Conservation (phyloP, 805 yeast species). For the Hanseniaspora jakobsenii region DNA sequence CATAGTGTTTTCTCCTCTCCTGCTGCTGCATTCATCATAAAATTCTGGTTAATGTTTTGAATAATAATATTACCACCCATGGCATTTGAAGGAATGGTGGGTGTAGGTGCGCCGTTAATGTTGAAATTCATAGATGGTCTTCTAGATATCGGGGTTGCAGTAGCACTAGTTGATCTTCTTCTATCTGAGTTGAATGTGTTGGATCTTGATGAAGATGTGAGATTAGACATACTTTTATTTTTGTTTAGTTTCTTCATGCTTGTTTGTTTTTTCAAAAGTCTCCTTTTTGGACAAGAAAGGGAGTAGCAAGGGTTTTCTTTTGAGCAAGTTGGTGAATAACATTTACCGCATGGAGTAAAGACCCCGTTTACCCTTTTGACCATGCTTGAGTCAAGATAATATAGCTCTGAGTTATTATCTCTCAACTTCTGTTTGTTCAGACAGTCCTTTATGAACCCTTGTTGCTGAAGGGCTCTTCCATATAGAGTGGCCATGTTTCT, state of each 20-base stretch:
- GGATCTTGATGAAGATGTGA: neutral
- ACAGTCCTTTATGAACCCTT: constrained; percentile 86
- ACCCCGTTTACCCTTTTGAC: constrained; percentile 63
- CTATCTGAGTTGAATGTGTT: neutral
- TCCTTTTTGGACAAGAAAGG: constrained; percentile 87
- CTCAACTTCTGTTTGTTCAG: constrained; percentile 87
- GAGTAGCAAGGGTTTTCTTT: constrained; percentile 80
- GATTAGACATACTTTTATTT: constrained; percentile 8
- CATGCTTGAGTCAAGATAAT: constrained; percentile 50
- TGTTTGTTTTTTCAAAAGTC: constrained; percentile 75
- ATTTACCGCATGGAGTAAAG: constrained; percentile 80
- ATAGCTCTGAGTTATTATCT: constrained; percentile 77
- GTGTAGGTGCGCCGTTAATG: neutral
- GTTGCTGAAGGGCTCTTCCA: constrained; percentile 90
- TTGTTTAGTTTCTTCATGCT: constrained; percentile 42
- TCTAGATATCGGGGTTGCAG: constrained; percentile 5
- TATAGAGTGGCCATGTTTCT: constrained; percentile 76
- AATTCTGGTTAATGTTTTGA: constrained; percentile 11
- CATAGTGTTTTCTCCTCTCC: constrained; percentile 63
- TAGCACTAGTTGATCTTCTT: constrained; percentile 10
- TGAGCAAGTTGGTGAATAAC: constrained; percentile 95
- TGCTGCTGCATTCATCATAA: neutral
- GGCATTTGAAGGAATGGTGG: neutral
- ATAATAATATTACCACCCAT: constrained; percentile 31
- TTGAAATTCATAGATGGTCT: constrained; percentile 7